Percentiles rank a stretch among this genome's conserved stretches.
Conservation (phyloP, 441 rosid species). For the Corymbia citriodora region DNA sequence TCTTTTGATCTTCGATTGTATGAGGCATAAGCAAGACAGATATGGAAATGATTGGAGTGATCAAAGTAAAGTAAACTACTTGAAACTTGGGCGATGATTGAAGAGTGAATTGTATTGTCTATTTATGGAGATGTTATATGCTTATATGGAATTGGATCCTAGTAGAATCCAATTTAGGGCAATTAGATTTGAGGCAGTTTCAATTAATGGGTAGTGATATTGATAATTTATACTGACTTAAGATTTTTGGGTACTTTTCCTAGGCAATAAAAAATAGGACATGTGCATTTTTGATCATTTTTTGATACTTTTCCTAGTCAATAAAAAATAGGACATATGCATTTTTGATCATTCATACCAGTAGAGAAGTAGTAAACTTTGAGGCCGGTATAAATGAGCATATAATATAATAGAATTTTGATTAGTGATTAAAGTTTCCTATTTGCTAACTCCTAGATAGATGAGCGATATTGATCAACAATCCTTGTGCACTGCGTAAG, state of each 20-base stretch:
- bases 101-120: neutral
- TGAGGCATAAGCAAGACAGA: neutral
- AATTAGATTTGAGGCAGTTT: neutral
- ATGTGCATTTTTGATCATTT: neutral
- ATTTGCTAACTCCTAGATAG: too few species aligned
- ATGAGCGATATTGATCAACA: too few species aligned
- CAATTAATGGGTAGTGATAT: neutral
- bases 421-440: too few species aligned
- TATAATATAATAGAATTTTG: too few species aligned
- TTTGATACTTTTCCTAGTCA: neutral
- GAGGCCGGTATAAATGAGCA: too few species aligned
- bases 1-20: neutral
- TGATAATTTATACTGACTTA: neutral
- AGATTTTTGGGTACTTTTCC: neutral
- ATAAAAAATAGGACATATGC: neutral
- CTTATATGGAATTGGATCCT: neutral
- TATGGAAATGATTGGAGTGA: neutral
- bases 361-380: neutral
- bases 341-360: neutral
- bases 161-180: neutral
- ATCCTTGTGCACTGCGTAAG: too few species aligned
- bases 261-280: neutral
- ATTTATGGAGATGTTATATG: neutral
- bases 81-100: neutral
- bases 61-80: neutral